These are phyloP conservation scores for Silene noctiflora DNA, from an alignment of 179 eudicot genomes.

Conservation along the genomic window DNA sequence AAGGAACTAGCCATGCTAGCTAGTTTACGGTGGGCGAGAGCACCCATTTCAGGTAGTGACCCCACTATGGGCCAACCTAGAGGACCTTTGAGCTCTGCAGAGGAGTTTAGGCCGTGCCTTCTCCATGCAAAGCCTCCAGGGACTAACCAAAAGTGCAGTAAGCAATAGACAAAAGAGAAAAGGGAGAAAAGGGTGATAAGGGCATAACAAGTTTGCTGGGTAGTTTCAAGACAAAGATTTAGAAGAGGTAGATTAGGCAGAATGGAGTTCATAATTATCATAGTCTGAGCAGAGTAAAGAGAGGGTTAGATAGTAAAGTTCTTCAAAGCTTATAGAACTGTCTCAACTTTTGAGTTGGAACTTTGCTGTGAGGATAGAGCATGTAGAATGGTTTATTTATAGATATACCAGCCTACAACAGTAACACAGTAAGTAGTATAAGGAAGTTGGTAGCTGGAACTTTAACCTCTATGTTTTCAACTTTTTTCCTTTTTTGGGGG, in stretches of 20 bases:
- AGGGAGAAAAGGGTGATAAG: constrained; percentile 23
- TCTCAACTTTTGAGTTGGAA: constrained; percentile 7
- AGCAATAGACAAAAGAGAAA: constrained; percentile 27
- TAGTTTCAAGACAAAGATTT: constrained; percentile 24
- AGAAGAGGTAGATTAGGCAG: constrained; percentile 23
- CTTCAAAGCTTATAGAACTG: constrained; percentile 17
- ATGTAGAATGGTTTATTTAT: constrained; percentile 23
- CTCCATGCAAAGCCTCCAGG: constrained; percentile 50
- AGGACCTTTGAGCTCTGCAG: constrained; percentile 33
- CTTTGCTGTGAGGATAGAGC: constrained; percentile 16
- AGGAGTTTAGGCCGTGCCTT: constrained; percentile 21
- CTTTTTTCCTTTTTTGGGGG: neutral
- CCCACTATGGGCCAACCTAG: constrained; percentile 40
- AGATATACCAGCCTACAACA: constrained; percentile 17
- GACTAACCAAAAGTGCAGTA: constrained; percentile 38
- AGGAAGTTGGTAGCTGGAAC: constrained; percentile 17
- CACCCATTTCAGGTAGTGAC: constrained; percentile 34
- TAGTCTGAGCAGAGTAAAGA: constrained; percentile 3
- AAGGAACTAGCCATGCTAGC: constrained; percentile 34
- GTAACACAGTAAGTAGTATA: constrained; percentile 21
- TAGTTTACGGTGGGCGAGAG: constrained; percentile 36
- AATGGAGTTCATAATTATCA: constrained; percentile 25
- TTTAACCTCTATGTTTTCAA: neutral
- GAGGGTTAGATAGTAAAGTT: neutral
- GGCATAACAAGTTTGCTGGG: constrained; percentile 29